Evolutionary conservation across 2,329 filamentous ascomycete genomes (phyloP), one percentile per base, ranked within the genome.

Genomic region (Hymenoscyphus occultus): DNA sequence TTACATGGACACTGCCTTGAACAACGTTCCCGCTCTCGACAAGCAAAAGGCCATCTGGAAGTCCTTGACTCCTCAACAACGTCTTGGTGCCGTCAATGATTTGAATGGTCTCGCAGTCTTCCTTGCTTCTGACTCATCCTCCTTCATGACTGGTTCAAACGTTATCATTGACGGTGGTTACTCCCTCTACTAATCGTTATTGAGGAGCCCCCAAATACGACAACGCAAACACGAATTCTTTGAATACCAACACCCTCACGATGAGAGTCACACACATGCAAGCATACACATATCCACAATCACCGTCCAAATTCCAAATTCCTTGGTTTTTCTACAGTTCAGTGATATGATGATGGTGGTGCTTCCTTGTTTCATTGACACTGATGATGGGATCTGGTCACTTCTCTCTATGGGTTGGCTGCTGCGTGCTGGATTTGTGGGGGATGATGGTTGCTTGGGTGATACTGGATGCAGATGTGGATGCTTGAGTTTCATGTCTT

Each of bases 1-100:
- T 39, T 94, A 94, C 81, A 93, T 94, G 88, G 90, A 93, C 81
- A 95, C 91, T 5, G 89, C 88, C 5, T 82, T 92, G 68, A 93
- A 92, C 84, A 87, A 88, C 66, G 89, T 91, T 7, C 89, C 90
- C 28, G 88, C 88, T 48, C 86, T 93, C 22, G 90, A 93, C 69
- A 89, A 88, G 59, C 89, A 92, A 82, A 92, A 92, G 86, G 89
- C 88, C 79, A 90, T 92, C 77, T 93, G 90, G 90, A 86, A 86
- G 72, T 85, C 84, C 45, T 76, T 90, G 68, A 93, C 90, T 7
- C 90, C 90, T 10, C 89, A 92, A 83, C 84, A 84, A 76, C 86
- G 90, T 56, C 83, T 93, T 16, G 90, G 90, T 63, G 82, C 81
- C 57, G 88, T 91, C 51, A 87, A 92, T 71, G 90, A 93, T 77